Evolutionary conservation across 352 stramenopile species (phyloP), one percentile per base, ranked within the genome.

Genomic region (Phytophthora fragariaefolia): DNA sequence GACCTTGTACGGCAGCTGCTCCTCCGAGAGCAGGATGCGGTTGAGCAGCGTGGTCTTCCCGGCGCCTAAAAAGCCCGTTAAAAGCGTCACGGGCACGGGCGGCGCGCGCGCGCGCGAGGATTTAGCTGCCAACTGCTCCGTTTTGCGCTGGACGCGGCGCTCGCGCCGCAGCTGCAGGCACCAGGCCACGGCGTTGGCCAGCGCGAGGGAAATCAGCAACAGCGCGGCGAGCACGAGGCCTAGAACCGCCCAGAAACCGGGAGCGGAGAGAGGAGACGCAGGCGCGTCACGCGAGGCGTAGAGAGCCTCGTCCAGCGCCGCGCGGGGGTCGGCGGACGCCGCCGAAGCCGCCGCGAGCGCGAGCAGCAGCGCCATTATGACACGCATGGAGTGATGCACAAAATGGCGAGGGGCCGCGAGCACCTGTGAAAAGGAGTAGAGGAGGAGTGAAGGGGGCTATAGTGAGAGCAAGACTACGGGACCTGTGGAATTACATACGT

Each of bases 1-100:
- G 56, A 99, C 90, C 67, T 97, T 97, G 82, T 94, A 97, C 0
- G 90, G 91, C 45, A 98, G 85, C 15, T 75, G 82, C 13, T 79
- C 57, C 9, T 84, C 76, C 6, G 90, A 89, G 12, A 86, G 74
- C 20, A 99, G 64, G 47, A 99, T 98, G 48, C 97, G 84, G 72
- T 98, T 98, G 9, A 99, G 78, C 34, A 99, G 77, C 13, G 96
- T 99, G 23, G 97, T 99, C 77, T 99, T 99, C 18, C 97, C 97
- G 6, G 82, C 91, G 10, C 96, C 96, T 24, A 98, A 71, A 66
- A 98, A 98, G 23, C 97, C 97, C 40, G 96, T 99, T 71, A 99
- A 74, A 51, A 99, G 91, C 9, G 96, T 98, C 13, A 98, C 90
- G 2, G 95, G 95, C 20, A 96, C 72, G 18, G 48, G 43, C 3